A percentile compares a stretch with the other conserved stretches of the same genome.
These are phyloP conservation scores for Chlorella vulgaris DNA, from an alignment of 139 green algal genomes.

Conservation along the genomic window DNA sequence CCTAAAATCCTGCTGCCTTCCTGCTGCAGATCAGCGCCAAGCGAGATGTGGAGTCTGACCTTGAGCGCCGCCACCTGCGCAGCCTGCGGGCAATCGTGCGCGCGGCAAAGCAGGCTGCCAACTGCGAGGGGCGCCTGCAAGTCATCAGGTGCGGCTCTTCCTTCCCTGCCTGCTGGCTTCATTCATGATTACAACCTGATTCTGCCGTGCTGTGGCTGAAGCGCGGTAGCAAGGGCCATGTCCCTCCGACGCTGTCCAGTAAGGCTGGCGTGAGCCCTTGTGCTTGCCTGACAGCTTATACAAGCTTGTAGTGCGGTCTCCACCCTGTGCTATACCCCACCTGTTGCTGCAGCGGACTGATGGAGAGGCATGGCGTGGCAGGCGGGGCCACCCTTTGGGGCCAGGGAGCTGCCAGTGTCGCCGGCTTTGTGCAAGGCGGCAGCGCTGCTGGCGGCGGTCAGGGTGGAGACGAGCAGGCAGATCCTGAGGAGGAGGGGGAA, in stretches of 20 bases:
- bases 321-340: too few relatives aligned
- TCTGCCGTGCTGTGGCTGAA: not conserved
- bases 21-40: not conserved
- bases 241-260: too few relatives aligned
- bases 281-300: too few relatives aligned
- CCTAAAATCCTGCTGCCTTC: not conserved
- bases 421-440: too few relatives aligned
- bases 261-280: too few relatives aligned
- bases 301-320: too few relatives aligned
- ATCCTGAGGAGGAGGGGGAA: not conserved
- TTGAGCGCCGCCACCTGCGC: not conserved
- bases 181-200: not conserved
- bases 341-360: too few relatives aligned
- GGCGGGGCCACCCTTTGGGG: too few relatives aligned
- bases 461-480: not conserved
- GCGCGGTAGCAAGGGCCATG: not conserved
- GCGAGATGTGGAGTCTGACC: conserved; percentile 3
- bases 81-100: not conserved
- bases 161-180: not conserved
- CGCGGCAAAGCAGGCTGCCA: not conserved
- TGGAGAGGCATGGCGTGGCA: too few relatives aligned
- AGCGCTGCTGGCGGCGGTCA: not conserved
- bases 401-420: too few relatives aligned
- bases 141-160: conserved; percentile 7
- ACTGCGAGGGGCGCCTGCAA: conserved; percentile 10